phyloP scores from a whole-genome alignment of 768 basidiomycete species.

The Russula lepida region DNA sequence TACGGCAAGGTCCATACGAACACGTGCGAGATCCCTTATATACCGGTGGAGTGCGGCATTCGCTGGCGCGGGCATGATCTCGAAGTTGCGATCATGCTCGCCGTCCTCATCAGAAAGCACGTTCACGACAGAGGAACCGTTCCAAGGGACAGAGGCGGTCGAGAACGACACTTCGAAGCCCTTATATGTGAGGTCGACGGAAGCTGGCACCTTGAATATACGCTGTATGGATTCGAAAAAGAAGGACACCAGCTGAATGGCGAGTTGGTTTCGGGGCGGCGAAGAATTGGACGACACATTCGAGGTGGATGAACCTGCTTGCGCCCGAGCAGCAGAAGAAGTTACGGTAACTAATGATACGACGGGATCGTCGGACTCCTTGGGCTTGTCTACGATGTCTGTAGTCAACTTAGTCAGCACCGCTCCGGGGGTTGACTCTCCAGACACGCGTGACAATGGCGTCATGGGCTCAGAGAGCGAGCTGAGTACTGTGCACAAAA shows the following conservation, averaged over 20 bases:
- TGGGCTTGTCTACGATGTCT: background rate
- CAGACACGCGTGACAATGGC: background rate
- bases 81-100: background rate
- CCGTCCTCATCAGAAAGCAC: background rate
- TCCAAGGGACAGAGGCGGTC: constrained; percentile 1
- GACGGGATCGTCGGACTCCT: background rate
- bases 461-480: constrained; percentile 9
- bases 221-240: constrained; percentile 12
- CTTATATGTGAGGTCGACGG: constrained; percentile 8
- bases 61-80: constrained; percentile 3
- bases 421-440: background rate
- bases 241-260: constrained; percentile 10
- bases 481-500: background rate
- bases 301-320: background rate
- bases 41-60: constrained; percentile 9
- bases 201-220: constrained; percentile 4
- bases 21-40: constrained; percentile 9
- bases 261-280: background rate
- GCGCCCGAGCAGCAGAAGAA: background rate
- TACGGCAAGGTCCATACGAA: constrained; percentile 2
- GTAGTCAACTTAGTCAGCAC: background rate
- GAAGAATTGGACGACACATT: background rate
- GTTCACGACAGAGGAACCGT: background rate
- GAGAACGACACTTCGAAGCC: constrained; percentile 13
- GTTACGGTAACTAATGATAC: background rate